phyloP scores from a whole-genome alignment of 352 stramenopile genomes.

The Phytophthora capsici region DNA sequence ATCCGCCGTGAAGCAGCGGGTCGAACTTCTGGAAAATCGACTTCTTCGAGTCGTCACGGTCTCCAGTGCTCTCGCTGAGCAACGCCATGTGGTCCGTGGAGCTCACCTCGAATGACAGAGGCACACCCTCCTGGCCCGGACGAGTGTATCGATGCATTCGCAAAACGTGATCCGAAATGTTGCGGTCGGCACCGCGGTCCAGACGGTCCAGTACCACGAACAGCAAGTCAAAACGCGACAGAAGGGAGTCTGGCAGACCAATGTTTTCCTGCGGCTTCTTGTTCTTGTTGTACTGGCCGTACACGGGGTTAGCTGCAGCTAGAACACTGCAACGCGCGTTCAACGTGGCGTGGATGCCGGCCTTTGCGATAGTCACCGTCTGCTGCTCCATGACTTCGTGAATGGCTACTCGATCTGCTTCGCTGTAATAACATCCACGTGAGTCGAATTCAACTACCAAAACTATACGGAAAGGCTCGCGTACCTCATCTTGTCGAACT shows the following conservation, averaged over 20 bases:
- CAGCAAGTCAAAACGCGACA: slow-evolving; percentile 99
- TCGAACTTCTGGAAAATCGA: slow-evolving; percentile 93
- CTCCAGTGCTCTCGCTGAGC: slow-evolving; percentile 62
- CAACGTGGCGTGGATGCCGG: slow-evolving; percentile 98
- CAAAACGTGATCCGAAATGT: slow-evolving; percentile 98
- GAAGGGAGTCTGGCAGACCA: slow-evolving; percentile 98
- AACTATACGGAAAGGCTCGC: background rate
- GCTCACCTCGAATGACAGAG: slow-evolving; percentile 89
- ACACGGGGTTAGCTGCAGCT: slow-evolving; percentile 99
- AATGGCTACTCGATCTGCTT: slow-evolving; percentile 98
- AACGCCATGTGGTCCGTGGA: slow-evolving; percentile 82
- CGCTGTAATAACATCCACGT: slow-evolving; percentile 44
- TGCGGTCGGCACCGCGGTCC: slow-evolving; percentile 93
- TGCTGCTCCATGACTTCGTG: slow-evolving; percentile 99
- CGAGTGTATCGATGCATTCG: slow-evolving; percentile 95
- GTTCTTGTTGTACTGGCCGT: slow-evolving; percentile 99
- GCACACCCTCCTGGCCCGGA: slow-evolving; percentile 86
- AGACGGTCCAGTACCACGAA: slow-evolving; percentile 99
- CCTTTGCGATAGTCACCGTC: slow-evolving; percentile 99
- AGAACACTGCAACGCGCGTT: slow-evolving; percentile 99
- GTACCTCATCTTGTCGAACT: slow-evolving; percentile 99
- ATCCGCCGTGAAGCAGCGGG: slow-evolving; percentile 84
- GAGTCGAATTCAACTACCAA: slow-evolving; percentile 4
- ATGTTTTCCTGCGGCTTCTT: slow-evolving; percentile 99
- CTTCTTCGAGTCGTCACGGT: slow-evolving; percentile 69